These are phyloP conservation scores for Platanus orientalis DNA, from an alignment of 164 flowering plant genomes.

Conservation along the genomic window DNA sequence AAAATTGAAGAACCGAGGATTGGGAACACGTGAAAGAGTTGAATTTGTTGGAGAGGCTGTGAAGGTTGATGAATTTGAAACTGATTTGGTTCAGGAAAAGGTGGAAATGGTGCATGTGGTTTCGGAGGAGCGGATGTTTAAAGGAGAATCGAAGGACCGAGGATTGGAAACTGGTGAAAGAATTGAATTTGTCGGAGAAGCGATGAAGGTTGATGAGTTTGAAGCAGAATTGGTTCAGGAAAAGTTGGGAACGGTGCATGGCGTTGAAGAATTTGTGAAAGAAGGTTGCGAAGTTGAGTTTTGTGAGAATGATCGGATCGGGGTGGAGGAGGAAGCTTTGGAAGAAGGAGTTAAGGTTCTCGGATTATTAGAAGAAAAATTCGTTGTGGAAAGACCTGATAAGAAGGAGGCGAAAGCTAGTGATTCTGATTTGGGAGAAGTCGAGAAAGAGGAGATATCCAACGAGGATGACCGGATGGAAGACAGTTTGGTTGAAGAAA, in stretches of 20 bases:
- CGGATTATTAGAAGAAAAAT: not conserved
- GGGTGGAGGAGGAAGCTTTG: constrained; percentile 2
- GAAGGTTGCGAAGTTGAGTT: constrained; percentile 4
- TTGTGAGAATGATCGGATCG: not conserved
- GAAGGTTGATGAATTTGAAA: constrained; percentile 12
- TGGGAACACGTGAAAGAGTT: not conserved
- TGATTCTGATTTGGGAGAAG: not conserved
- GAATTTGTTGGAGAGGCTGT: not conserved
- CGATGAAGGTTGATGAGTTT: constrained; percentile 11
- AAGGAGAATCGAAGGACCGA: constrained; percentile 3
- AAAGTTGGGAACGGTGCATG: not conserved
- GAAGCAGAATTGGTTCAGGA: constrained; percentile 2
- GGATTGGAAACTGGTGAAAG: not conserved
- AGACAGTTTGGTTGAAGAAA: not conserved
- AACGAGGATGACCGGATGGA: not conserved
- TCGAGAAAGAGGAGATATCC: not conserved
- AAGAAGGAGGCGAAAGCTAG: not conserved
- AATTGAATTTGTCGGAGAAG: not conserved
- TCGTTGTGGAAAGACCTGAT: not conserved
- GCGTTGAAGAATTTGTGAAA: constrained; percentile 1
- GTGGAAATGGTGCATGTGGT: not conserved
- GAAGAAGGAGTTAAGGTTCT: constrained; percentile 2
- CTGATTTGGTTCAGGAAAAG: not conserved
- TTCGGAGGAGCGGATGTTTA: constrained; percentile 7
- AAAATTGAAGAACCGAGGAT: constrained; percentile 2